phyloP scores from a whole-genome alignment of 2,329 filamentous ascomycete genomes.

The Cladobotryum mycophilum region DNA sequence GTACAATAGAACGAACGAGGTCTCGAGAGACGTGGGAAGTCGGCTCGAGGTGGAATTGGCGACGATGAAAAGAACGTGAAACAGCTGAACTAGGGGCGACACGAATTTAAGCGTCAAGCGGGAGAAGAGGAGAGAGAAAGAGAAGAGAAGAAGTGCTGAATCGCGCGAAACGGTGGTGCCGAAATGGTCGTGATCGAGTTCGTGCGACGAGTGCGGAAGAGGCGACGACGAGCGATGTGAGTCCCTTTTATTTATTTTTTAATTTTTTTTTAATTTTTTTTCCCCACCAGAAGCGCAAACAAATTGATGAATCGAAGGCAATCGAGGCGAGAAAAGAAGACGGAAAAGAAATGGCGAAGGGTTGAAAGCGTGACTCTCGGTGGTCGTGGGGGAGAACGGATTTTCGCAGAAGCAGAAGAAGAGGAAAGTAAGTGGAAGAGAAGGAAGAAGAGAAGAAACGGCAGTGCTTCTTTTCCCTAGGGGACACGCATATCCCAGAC shows the following conservation, averaged over 20 bases:
- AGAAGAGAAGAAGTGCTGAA: not conserved
- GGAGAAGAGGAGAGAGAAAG: not conserved
- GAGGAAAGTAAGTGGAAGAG: too few relatives aligned
- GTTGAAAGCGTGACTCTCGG: not conserved
- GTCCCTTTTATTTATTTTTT: not conserved
- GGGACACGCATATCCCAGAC: too few relatives aligned
- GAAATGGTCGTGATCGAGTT: not conserved
- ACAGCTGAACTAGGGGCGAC: constrained; percentile 1
- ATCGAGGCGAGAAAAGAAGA: not conserved
- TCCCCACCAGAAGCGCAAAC: not conserved
- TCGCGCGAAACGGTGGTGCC: constrained; percentile 6
- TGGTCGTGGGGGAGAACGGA: not conserved
- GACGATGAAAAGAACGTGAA: not conserved
- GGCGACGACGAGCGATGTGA: constrained; percentile 2
- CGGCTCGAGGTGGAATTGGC: not conserved
- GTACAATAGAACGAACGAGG: constrained; percentile 5
- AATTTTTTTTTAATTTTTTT: not conserved
- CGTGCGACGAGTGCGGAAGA: not conserved
- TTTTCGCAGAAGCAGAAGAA: not conserved
- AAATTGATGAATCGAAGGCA: not conserved
- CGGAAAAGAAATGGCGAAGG: not conserved
- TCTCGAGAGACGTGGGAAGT: constrained; percentile 10
- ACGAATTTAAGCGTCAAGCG: not conserved
- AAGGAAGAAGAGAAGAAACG: too few relatives aligned
- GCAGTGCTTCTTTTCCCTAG: too few relatives aligned